These are phyloP conservation scores for Leonotis leonurus DNA, from an alignment of 257 asterid species.

Conservation along the genomic window DNA sequence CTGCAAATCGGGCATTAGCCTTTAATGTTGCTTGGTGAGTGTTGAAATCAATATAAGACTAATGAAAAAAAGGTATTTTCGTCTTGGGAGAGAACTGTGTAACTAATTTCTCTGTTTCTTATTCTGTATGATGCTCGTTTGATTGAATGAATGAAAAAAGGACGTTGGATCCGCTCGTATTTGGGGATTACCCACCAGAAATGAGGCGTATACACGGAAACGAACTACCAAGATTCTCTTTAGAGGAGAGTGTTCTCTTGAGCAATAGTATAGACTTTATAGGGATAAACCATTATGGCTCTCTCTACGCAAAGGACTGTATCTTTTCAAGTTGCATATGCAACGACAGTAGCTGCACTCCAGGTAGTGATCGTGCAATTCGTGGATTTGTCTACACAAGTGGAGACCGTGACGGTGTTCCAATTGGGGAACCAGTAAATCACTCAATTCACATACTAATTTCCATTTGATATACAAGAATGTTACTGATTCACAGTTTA, in stretches of 20 bases:
- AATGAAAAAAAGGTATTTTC: neutral
- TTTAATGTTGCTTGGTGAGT: conserved; percentile 67
- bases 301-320: conserved; percentile 70
- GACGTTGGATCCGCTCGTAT: conserved; percentile 56
- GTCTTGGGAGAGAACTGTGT: neutral
- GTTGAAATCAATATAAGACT: neutral
- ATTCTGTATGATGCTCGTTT: conserved; percentile 3
- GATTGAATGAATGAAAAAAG: conserved; percentile 17
- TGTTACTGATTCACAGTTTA: neutral
- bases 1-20: conserved; percentile 61
- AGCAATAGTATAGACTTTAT: conserved; percentile 58
- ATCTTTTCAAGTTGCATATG: conserved; percentile 41
- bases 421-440: conserved; percentile 62
- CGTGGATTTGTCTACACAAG: conserved; percentile 41
- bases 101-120: neutral
- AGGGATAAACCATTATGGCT: conserved; percentile 62
- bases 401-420: conserved; percentile 44
- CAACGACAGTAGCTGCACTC: conserved; percentile 29
- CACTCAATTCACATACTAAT: neutral
- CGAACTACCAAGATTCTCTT: conserved; percentile 50
- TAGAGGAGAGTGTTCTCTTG: conserved; percentile 41
- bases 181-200: conserved; percentile 74
- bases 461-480: neutral
- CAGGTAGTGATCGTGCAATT: conserved; percentile 50
- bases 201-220: conserved; percentile 53